phyloP scores from a whole-genome alignment of 2,329 filamentous ascomycete genomes.

The Cercospora nicotianae region DNA sequence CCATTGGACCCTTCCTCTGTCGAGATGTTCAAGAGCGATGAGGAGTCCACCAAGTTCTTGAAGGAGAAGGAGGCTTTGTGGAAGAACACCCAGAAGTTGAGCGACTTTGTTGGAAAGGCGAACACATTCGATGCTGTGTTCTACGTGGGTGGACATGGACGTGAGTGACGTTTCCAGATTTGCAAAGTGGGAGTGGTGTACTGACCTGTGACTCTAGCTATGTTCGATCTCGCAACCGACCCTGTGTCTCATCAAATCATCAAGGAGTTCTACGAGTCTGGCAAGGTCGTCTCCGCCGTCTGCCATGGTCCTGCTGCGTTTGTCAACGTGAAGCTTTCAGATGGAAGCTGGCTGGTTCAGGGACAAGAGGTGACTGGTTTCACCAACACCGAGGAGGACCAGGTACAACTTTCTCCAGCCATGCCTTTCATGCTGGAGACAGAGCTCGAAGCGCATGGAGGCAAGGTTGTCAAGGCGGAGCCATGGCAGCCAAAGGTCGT shows the following conservation, averaged over 20 bases:
- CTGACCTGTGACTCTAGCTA: conserved; percentile 41
- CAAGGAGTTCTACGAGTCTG: conserved; percentile 60
- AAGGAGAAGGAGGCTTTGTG: conserved; percentile 59
- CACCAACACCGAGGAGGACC: conserved; percentile 58
- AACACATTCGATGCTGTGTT: conserved; percentile 65
- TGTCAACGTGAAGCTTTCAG: conserved; percentile 55
- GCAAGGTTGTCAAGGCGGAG: conserved; percentile 58
- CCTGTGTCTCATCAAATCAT: conserved; percentile 60
- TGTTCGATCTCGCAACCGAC: conserved; percentile 66
- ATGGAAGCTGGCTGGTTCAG: conserved; percentile 56
- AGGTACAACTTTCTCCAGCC: conserved; percentile 36
- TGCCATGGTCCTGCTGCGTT: conserved; percentile 69
- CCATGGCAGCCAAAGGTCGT: conserved; percentile 50
- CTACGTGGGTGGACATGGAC: conserved; percentile 60
- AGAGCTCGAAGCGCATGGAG: conserved; percentile 54
- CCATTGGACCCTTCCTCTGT: conserved; percentile 41
- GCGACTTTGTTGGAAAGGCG: conserved; percentile 56
- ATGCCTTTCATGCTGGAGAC: conserved; percentile 65
- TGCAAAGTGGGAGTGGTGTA: too few relatives aligned
- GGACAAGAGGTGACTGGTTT: conserved; percentile 62
- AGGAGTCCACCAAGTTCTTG: conserved; percentile 42
- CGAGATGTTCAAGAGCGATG: conserved; percentile 34
- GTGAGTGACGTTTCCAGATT: conserved; percentile 39
- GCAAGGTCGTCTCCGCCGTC: conserved; percentile 65
- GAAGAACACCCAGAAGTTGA: conserved; percentile 62